Conservation (phyloP, 768 basidiomycete genomes). For the Naganishia friedmannii region DNA sequence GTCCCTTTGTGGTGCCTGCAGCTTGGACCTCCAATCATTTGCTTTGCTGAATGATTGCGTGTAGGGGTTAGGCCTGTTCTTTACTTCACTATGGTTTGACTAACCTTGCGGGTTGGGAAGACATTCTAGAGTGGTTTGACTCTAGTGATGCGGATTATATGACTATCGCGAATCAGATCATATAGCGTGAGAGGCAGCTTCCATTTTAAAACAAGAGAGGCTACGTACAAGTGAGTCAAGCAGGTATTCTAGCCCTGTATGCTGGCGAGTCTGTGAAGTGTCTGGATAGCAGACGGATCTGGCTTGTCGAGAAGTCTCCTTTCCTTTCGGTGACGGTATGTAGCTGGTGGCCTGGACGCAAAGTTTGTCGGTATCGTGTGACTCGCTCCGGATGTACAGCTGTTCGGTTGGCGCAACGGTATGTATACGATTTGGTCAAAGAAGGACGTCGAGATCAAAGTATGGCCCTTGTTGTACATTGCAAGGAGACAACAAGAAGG, state of each 20-base stretch:
- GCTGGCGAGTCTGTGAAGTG: background rate
- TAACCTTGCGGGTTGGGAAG: slow-evolving; percentile 1
- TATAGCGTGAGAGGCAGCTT: too few species aligned
- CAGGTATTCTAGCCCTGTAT: background rate
- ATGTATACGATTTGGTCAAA: background rate
- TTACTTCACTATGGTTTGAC: background rate
- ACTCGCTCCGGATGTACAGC: background rate
- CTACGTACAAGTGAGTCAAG: too few species aligned
- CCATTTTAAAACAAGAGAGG: too few species aligned
- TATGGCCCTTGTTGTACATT: background rate
- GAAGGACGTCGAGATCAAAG: background rate
- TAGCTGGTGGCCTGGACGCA: background rate
- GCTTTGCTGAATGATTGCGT: background rate
- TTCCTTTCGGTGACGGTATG: background rate
- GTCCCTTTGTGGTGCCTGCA: slow-evolving; percentile 86
- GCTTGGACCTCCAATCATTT: slow-evolving; percentile 66
- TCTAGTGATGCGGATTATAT: too few species aligned
- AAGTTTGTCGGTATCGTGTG: background rate
- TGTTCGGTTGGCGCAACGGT: background rate
- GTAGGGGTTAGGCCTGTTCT: background rate
- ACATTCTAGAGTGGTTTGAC: background rate
- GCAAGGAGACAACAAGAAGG: background rate
- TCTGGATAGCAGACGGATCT: background rate
- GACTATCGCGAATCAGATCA: too few species aligned
- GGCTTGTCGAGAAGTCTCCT: background rate